These are phyloP conservation scores for Annulohypoxylon stygium DNA, from an alignment of 495 filamentous ascomycete species.

Conservation along the genomic window DNA sequence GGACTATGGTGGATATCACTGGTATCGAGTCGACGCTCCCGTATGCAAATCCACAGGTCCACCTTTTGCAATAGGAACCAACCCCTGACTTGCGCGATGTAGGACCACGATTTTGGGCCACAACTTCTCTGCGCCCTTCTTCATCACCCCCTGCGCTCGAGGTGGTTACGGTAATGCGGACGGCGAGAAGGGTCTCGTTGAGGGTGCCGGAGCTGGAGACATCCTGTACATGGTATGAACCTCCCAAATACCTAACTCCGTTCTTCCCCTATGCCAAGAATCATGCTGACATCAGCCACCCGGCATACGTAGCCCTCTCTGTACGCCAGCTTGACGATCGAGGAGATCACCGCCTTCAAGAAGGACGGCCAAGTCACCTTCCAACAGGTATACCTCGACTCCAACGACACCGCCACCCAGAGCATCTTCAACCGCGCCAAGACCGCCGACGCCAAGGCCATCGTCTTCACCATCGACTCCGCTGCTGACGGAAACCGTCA, in stretches of 20 bases:
- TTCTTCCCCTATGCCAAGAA: neutral
- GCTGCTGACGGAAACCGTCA: constrained; percentile 56
- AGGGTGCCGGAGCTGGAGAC: constrained; percentile 51
- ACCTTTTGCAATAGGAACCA: neutral
- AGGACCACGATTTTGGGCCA: constrained; percentile 57
- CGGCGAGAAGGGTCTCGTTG: constrained; percentile 55
- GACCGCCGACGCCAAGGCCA: constrained; percentile 52
- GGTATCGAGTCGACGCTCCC: constrained; percentile 49
- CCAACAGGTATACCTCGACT: constrained; percentile 57
- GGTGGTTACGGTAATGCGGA: constrained; percentile 53
- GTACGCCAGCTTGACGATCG: constrained; percentile 51
- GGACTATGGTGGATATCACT: constrained; percentile 52
- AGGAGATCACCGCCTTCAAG: constrained; percentile 54
- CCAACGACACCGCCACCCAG: constrained; percentile 53
- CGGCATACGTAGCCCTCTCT: constrained; percentile 42
- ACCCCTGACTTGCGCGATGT: neutral
- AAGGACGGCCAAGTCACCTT: constrained; percentile 52
- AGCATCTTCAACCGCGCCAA: constrained; percentile 51
- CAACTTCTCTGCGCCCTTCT: constrained; percentile 60
- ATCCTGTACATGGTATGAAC: constrained; percentile 54
- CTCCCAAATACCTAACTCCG: neutral
- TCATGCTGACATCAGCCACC: constrained; percentile 16
- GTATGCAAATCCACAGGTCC: constrained; percentile 14
- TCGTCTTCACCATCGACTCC: constrained; percentile 59
- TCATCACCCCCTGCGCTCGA: constrained; percentile 56